These are phyloP conservation scores for Podospora fimiseda DNA, from an alignment of 495 filamentous ascomycete genomes.

Conservation along the genomic window DNA sequence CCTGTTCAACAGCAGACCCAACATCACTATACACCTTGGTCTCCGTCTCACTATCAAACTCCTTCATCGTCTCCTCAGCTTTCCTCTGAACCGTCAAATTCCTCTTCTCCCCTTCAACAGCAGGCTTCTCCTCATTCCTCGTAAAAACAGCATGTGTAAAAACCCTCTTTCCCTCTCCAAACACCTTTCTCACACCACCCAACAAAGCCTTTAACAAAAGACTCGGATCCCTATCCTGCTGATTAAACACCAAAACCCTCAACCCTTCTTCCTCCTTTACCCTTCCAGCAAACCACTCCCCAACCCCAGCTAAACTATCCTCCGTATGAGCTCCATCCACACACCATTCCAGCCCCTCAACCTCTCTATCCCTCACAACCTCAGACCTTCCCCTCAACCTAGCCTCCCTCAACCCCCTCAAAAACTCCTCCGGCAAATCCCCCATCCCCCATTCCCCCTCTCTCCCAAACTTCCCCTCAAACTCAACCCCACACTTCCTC, in stretches of 20 bases:
- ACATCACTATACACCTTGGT: conserved; percentile 23
- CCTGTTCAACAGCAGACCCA: conserved; percentile 21
- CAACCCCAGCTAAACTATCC: conserved; percentile 67
- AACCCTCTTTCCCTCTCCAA: background rate
- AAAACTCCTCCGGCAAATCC: conserved; percentile 57
- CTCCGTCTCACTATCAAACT: conserved; percentile 10
- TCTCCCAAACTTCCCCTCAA: conserved; percentile 32
- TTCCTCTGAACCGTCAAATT: conserved; percentile 32
- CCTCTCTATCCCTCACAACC: conserved; percentile 45
- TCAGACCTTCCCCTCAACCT: conserved; percentile 72
- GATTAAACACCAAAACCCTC: conserved; percentile 79
- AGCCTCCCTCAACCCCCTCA: conserved; percentile 55
- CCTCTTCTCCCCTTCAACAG: conserved; percentile 13
- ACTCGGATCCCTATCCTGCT: conserved; percentile 71
- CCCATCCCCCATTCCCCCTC: conserved; percentile 25
- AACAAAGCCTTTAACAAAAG: conserved; percentile 51
- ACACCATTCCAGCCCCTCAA: conserved; percentile 58
- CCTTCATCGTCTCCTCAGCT: conserved; percentile 22
- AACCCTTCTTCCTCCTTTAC: conserved; percentile 14
- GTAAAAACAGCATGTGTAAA: conserved; percentile 38
- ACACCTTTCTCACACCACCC: conserved; percentile 12
- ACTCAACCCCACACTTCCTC: conserved; percentile 46
- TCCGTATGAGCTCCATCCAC: conserved; percentile 88
- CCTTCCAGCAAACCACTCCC: conserved; percentile 61
- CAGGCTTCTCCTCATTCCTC: conserved; percentile 32